Base-by-base conservation (phyloP, 345 rosid genomes). In the Syzygium grande region DNA sequence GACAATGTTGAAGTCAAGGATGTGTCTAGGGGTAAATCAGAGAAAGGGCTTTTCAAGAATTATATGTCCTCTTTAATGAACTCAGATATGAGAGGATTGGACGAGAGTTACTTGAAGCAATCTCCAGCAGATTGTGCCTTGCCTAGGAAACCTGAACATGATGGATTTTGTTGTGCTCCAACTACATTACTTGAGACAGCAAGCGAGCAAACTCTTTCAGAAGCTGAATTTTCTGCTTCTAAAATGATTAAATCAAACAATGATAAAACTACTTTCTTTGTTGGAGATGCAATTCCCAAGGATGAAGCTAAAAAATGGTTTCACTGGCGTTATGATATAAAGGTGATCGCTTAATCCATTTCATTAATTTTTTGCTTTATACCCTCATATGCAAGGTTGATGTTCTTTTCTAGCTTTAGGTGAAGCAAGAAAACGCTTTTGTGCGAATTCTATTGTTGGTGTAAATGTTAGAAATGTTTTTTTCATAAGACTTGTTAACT, bases 271-370 rank as follows among this genome's bases (percentile, higher is more conserved):
- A 88, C 87, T 88, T 93, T 16, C 89, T 92, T 97, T 84, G 84
- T 94, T 86, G 99, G 98, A 68, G 95, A 94, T 89, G 95, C 99
- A 23, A 88, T 97, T 88, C 91, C 94, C 41, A 87, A 88, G 53
- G 95, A 93, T 84, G 97, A 94, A 88, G 99, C 98, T 84, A 93
- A 89, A 88, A 93, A 92, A 90, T 94, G 92, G 89, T 97, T 98
- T 98, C 89, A 87, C 53, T 97, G 99, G 99, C 97, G 99, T 51
- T 97, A 97, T 87, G 96, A 95, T 73, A 88, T 94, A 90, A 95
- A 96, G 99, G 99, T 97, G 88, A 86, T 85, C 79, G 79, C 73
- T 61, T 84, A 77, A 85, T 55, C 58, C 17, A 52, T 89, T 58
- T 87, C 53, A 87, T 79, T 55, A 59, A 41, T 87, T 38, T 87